These are phyloP conservation scores for Epichloe sylvatica DNA, from an alignment of 2,329 filamentous ascomycete genomes.

Conservation along the genomic window DNA sequence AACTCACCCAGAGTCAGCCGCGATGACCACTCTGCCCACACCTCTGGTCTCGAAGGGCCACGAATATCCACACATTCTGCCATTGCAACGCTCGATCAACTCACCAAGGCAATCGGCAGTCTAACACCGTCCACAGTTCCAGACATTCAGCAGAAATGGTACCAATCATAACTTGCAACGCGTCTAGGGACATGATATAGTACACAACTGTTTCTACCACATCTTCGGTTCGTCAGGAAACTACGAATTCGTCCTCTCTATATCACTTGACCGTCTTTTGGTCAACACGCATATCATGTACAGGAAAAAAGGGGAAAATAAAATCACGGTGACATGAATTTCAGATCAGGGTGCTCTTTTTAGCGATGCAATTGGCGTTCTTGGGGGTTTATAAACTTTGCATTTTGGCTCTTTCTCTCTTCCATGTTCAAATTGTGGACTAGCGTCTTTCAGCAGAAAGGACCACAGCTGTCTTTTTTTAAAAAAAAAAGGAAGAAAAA, in stretches of 20 bases:
- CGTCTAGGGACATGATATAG: neutral
- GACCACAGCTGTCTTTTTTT: neutral
- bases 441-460: neutral
- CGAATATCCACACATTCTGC: neutral
- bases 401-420: neutral
- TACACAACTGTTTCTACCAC: neutral
- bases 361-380: neutral
- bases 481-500: neutral
- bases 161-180: neutral
- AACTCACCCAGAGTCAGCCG: neutral
- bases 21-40: neutral
- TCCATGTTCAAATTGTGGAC: neutral
- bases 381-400: neutral
- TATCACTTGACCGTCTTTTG: neutral
- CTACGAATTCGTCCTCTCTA: neutral
- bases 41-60: neutral
- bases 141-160: neutral
- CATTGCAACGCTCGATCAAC: neutral
- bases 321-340: neutral
- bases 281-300: neutral
- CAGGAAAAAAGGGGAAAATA: neutral
- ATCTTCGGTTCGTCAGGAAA: neutral
- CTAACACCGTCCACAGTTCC: neutral
- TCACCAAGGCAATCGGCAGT: neutral
- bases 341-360: neutral